These are phyloP conservation scores for Rhodocollybia butyracea DNA, from an alignment of 768 basidiomycete genomes.

Conservation along the genomic window DNA sequence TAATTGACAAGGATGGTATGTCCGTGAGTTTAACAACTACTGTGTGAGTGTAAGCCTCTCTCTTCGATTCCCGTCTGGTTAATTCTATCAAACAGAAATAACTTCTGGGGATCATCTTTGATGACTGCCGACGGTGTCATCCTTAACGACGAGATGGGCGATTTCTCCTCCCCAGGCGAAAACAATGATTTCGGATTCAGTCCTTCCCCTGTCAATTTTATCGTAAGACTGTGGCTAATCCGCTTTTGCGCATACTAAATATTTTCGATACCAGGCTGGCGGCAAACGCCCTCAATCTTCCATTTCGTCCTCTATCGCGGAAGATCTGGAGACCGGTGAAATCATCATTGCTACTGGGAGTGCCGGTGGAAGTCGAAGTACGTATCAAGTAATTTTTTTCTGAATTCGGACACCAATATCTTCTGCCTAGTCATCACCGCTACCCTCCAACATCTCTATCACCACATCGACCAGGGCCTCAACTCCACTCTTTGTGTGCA, in stretches of 20 bases:
- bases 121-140: slow-evolving; percentile 24
- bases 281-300: slow-evolving; percentile 32
- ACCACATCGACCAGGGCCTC: slow-evolving; percentile 30
- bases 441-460: slow-evolving; percentile 31
- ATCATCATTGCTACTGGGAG: slow-evolving; percentile 33
- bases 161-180: slow-evolving; percentile 22
- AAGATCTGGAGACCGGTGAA: slow-evolving; percentile 29
- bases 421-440: slow-evolving; percentile 26
- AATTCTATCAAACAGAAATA: slow-evolving; percentile 8
- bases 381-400: background rate
- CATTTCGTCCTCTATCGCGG: slow-evolving; percentile 31
- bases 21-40: slow-evolving; percentile 24
- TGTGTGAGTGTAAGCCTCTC: background rate
- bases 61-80: background rate
- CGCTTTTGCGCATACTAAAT: background rate
- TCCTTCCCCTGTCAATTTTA: slow-evolving; percentile 32
- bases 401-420: background rate
- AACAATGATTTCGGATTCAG: slow-evolving; percentile 33
- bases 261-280: background rate
- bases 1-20: slow-evolving; percentile 27
- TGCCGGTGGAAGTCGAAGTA: slow-evolving; percentile 29
- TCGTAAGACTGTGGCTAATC: slow-evolving; percentile 11
- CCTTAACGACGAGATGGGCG: slow-evolving; percentile 27
- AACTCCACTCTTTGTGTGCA: slow-evolving; percentile 14
- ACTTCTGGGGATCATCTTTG: slow-evolving; percentile 22